Percentiles rank a stretch among this genome's conserved stretches.
Conservation (phyloP, 2,329 filamentous ascomycete species). For the Penicillium janthinellum region DNA sequence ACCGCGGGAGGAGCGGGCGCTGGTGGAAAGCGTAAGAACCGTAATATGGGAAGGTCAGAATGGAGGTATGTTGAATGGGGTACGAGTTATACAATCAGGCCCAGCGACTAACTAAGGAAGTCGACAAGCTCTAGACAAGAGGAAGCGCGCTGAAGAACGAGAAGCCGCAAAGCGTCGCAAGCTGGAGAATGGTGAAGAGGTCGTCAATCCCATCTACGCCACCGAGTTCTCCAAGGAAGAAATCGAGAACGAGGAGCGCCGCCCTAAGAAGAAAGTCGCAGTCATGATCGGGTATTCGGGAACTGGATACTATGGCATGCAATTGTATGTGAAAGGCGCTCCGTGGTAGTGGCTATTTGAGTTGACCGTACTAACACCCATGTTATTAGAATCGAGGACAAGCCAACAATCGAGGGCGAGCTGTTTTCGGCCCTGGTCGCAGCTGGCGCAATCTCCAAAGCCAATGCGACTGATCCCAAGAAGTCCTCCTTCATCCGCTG, state of each 20-base stretch:
- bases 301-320: conserved; percentile 96
- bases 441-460: conserved; percentile 92
- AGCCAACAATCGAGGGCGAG: conserved; percentile 95
- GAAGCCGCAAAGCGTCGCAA: conserved; percentile 59
- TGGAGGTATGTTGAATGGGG: conserved; percentile 57
- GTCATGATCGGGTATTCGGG: conserved; percentile 95
- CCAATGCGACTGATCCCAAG: conserved; percentile 93
- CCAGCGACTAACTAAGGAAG: conserved; percentile 54
- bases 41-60: conserved; percentile 67
- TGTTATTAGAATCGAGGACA: conserved; percentile 52
- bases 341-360: background rate
- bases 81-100: conserved; percentile 14
- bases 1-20: conserved; percentile 32
- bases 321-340: conserved; percentile 58
- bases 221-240: conserved; percentile 72
- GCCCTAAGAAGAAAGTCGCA: conserved; percentile 93
- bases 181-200: conserved; percentile 49
- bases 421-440: conserved; percentile 89
- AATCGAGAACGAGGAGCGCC: conserved; percentile 81
- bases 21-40: conserved; percentile 58
- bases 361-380: background rate
- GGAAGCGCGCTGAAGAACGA: conserved; percentile 53
- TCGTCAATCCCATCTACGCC: conserved; percentile 54
- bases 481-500: conserved; percentile 94
- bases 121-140: conserved; percentile 55